Evolutionary conservation across 164 flowering plant species (phyloP).

Genomic region (Berberis vulgaris): DNA sequence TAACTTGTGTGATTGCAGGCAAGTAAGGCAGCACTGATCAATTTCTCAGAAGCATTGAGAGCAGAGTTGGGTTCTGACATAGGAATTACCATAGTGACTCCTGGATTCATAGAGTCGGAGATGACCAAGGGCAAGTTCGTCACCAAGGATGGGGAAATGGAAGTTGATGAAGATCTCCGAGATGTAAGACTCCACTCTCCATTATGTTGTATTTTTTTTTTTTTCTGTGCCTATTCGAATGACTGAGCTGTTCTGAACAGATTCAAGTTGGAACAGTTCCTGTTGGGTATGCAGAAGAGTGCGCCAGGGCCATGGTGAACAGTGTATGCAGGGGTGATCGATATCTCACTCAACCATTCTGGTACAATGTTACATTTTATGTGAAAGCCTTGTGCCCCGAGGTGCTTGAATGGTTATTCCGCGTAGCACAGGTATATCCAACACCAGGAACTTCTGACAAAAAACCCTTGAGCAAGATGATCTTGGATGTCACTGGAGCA

Average conservation of each 20-base stretch:
- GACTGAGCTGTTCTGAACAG: background rate
- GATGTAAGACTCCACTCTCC: constrained; percentile 25
- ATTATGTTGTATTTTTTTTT: background rate
- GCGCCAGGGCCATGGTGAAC: background rate
- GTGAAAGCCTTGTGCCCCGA: constrained; percentile 8
- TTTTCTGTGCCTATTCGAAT: background rate
- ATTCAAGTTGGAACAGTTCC: background rate
- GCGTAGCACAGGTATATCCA: background rate
- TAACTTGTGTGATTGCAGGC: constrained; percentile 8
- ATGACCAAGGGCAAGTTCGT: constrained; percentile 38
- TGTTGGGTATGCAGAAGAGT: constrained; percentile 7
- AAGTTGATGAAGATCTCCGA: constrained; percentile 28
- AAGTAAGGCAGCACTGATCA: constrained; percentile 20
- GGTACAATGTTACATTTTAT: constrained; percentile 5
- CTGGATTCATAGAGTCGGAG: constrained; percentile 43
- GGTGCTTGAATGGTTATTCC: constrained; percentile 3
- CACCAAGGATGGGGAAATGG: constrained; percentile 21
- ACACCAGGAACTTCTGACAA: constrained; percentile 1
- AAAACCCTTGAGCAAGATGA: constrained; percentile 6
- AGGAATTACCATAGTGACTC: constrained; percentile 44
- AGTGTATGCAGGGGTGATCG: constrained; percentile 9
- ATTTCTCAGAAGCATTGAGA: constrained; percentile 23
- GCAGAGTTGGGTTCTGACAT: constrained; percentile 35
- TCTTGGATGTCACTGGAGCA: constrained; percentile 8
- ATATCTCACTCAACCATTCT: constrained; percentile 8